Percentiles rank a stretch among this genome's conserved stretches.
Evolutionary conservation across 2,329 filamentous ascomycete genomes (phyloP).

Genomic region (Eutypella sp.): DNA sequence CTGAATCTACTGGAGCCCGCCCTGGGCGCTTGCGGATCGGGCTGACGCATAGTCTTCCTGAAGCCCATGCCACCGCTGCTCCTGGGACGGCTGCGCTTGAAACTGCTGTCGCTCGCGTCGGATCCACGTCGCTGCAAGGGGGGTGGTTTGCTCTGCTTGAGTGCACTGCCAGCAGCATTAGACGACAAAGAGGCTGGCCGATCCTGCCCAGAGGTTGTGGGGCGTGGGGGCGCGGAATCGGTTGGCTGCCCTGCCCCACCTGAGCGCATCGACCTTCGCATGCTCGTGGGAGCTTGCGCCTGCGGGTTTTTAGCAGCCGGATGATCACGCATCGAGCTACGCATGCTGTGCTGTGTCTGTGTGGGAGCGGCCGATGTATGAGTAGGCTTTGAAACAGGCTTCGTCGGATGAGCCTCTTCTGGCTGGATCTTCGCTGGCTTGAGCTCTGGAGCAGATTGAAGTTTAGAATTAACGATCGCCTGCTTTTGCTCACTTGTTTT

Average conservation of each 20-base stretch:
- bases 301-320: slow-evolving; percentile 12
- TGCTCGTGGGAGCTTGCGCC: slow-evolving; percentile 10
- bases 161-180: slow-evolving; percentile 7
- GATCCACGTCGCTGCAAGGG: slow-evolving; percentile 50
- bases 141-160: slow-evolving; percentile 15
- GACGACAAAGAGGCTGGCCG: slow-evolving; percentile 6
- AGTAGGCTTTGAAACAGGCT: slow-evolving; percentile 23
- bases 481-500: slow-evolving; percentile 36
- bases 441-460: slow-evolving; percentile 19
- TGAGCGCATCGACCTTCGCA: slow-evolving; percentile 27
- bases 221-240: slow-evolving; percentile 4
- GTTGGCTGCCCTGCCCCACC: slow-evolving; percentile 4
- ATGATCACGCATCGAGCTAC: slow-evolving; percentile 42
- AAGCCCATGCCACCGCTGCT: slow-evolving; percentile 53
- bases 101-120: slow-evolving; percentile 75
- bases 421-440: slow-evolving; percentile 12
- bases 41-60: slow-evolving; percentile 66
- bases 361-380: slow-evolving; percentile 14
- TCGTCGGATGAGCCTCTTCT: slow-evolving; percentile 15
- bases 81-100: slow-evolving; percentile 58
- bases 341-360: slow-evolving; percentile 30
- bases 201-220: slow-evolving; percentile 5
- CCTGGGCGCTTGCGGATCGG: slow-evolving; percentile 33
- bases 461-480: slow-evolving; percentile 3
- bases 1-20: slow-evolving; percentile 62